These are phyloP conservation scores for Triticum monococcum DNA, from an alignment of 176 grass and related monocot species.

Conservation along the genomic window DNA sequence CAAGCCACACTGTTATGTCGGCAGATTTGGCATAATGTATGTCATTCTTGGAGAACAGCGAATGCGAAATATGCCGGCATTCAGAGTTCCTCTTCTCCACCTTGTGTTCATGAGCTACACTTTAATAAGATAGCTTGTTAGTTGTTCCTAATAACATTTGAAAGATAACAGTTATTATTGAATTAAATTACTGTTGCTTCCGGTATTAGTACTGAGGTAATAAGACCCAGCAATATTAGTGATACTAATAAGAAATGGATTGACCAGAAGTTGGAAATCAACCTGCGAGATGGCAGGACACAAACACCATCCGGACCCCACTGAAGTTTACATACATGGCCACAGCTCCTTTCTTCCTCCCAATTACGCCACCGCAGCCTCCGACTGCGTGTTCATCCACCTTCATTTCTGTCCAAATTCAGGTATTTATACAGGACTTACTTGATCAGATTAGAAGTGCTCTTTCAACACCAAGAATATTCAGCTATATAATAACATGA, in stretches of 20 bases:
- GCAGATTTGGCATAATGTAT: conserved; percentile 26
- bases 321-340: conserved; percentile 59
- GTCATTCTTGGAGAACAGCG: conserved; percentile 48
- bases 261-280: background rate
- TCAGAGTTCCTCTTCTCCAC: conserved; percentile 72
- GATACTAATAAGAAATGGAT: background rate
- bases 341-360: conserved; percentile 78
- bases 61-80: conserved; percentile 52
- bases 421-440: background rate
- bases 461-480: background rate
- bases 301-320: conserved; percentile 60
- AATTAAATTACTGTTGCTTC: background rate
- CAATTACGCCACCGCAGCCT: conserved; percentile 56
- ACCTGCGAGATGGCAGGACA: conserved; percentile 78
- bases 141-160: background rate
- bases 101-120: conserved; percentile 54
- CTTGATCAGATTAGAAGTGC: background rate
- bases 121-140: background rate
- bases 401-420: conserved; percentile 43
- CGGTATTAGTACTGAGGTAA: background rate
- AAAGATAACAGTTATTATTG: background rate
- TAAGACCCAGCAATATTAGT: background rate
- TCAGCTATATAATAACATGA: background rate
- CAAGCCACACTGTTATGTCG: conserved; percentile 59
- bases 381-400: conserved; percentile 47